Evolutionary conservation across 805 yeast species (phyloP), one percentile per base, ranked within the genome.

Genomic region (Blastobotrys parvus): DNA sequence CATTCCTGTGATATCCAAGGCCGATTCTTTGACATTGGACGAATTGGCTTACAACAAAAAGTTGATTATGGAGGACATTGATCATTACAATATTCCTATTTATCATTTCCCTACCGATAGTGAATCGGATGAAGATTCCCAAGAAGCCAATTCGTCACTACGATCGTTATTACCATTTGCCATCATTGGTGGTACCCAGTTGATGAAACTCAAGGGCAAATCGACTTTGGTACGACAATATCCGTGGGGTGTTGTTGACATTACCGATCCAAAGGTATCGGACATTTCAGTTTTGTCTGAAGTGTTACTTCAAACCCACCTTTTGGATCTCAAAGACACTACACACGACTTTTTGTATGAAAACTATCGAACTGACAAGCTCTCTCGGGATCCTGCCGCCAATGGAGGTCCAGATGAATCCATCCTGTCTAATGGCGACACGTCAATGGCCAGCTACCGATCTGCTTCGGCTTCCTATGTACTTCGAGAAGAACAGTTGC

Each of bases 331-430:
- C 63, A 86, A 86, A 65, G 96, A 88, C 55, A 72, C 76, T 56
- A 88, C 97, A 5, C 94, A 84, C 60, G 95, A 87, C 60, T 74
- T 80, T 33, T 68, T 88, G 50, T 88, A 88, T 62, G 97, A 88
- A 63, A 80, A 79, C 59, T 88, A 88, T 65, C 80, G 97, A 72
- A 84, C 95, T 7, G 87, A 80, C 57, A 88, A 89, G 15, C 72
- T 84, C 49, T 78, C 86, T 22, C 80, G 83, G 23, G 81, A 77
- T 47, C 68, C 54, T 61, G 57, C 50, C 29, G 30, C 38, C 38
- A 35, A 15, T 18, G 6, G 13, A 19, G 35, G 25, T 8, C 41
- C 31, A 32, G 34, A 55, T 43, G 51, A 50, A 35, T 43, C 38
- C 22, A 46, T n/a, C 45, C 46, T n/a, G 50, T 25, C 50, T 16